Base-by-base conservation (phyloP, 169 alveolate genomes). In the Plasmodium ovale region DNA sequence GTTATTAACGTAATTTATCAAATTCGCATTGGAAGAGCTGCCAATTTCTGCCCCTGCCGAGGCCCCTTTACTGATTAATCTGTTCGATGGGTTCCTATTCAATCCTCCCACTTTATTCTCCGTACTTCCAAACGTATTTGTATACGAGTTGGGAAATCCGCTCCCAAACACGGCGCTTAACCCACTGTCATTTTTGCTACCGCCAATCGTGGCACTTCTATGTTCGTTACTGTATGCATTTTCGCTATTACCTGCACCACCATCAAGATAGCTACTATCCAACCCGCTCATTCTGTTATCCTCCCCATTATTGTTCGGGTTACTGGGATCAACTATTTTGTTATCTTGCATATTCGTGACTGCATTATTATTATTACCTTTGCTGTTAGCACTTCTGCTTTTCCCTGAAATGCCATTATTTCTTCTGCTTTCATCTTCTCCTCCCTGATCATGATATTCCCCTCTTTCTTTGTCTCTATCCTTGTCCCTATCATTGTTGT, bases 61-160 rank as follows among this genome's bases (percentile, higher is more conserved):
- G 4, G 16, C 16, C 56, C 72, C 87, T 53, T 62, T 77, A 68
- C 44, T 64, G 35, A 31, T 68, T 68, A 68, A 29, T 5, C 44
- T 35, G 19, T 35, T 42, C 58, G 77, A 19, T 25, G 77, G 44
- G 21, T 51, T 42, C 39, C 62, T 68, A 7, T 39, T 7, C 9
- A 68, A 6, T 19, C 77, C 62, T 19, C 42, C 27, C 3, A 53
- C 21, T 68, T 68, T 68, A 51, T 47, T 47, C 2, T 47, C 56
- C 56, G 16, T 47, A 47, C 16, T 47, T 47, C 33, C 9, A 54
- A 16, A 54, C 9, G 12, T 54, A 3, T 19, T 16, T 54, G 9
- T 29, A 54, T n/a, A n/a, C n/a, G n/a, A n/a, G n/a, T n/a, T n/a
- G n/a, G n/a, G n/a, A n/a, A n/a, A n/a, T n/a, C n/a, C n/a, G n/a